A percentile compares a stretch with the other conserved stretches of the same genome.
Evolutionary conservation across 192 early-diverging fungal species (phyloP).

Genomic region (Entrophospora sp.): DNA sequence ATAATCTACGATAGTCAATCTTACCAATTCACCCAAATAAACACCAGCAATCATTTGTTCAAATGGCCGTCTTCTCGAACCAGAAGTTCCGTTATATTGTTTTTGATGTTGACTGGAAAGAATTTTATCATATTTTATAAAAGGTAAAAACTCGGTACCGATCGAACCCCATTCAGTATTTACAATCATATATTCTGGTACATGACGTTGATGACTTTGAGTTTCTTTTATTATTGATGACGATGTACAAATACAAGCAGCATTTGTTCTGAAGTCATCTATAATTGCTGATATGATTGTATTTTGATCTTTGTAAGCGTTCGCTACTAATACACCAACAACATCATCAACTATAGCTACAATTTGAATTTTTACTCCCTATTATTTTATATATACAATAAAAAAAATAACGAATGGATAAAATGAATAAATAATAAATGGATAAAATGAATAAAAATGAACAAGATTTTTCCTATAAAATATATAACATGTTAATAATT

Average conservation of each 20-base stretch:
- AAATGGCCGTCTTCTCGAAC: constrained; percentile 76
- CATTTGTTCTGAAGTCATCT: constrained; percentile 92
- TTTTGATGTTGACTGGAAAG: constrained; percentile 73
- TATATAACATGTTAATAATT: too few species aligned
- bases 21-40: constrained; percentile 86
- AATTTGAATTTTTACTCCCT: too few species aligned
- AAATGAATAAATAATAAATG: too few species aligned
- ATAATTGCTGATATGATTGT: constrained; percentile 82
- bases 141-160: constrained; percentile 65
- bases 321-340: constrained; percentile 82
- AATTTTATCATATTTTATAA: constrained; percentile 75
- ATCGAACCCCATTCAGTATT: constrained; percentile 95
- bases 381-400: too few species aligned
- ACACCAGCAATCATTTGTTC: constrained; percentile 96
- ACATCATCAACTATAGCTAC: too few species aligned
- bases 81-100: too few species aligned
- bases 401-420: too few species aligned
- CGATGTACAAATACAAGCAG: constrained; percentile 82
- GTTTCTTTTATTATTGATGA: constrained; percentile 69
- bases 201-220: constrained; percentile 28
- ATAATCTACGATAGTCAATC: constrained; percentile 72
- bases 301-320: constrained; percentile 74
- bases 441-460: too few species aligned
- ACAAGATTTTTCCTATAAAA: too few species aligned
- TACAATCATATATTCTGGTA: constrained; percentile 75